phyloP scores from a whole-genome alignment of 2,329 filamentous ascomycete species.

The Diaporthe batatas region DNA sequence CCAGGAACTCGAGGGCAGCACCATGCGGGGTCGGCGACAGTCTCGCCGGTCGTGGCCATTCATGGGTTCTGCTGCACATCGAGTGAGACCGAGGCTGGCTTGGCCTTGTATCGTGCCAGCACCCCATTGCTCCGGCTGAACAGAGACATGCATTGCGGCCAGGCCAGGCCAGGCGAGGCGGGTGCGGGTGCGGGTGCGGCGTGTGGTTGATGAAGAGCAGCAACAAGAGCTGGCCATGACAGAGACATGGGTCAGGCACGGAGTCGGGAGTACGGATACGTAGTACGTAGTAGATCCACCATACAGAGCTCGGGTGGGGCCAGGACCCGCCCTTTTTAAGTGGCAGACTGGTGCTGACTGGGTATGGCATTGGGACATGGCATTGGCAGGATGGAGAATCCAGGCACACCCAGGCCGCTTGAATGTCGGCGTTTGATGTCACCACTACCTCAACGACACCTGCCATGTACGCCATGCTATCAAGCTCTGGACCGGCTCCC shows the following conservation, averaged over 20 bases:
- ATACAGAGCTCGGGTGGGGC: slow-evolving; percentile 22
- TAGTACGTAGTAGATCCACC: neutral
- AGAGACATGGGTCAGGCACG: no score
- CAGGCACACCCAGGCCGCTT: slow-evolving; percentile 21
- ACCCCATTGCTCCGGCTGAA: slow-evolving; percentile 22
- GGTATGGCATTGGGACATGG: slow-evolving; percentile 16
- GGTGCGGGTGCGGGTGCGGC: no score
- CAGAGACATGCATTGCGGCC: slow-evolving; percentile 31
- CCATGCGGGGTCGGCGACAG: slow-evolving; percentile 22
- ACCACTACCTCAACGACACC: slow-evolving; percentile 28
- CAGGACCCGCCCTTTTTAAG: neutral
- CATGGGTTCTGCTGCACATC: slow-evolving; percentile 18
- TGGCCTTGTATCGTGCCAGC: slow-evolving; percentile 23
- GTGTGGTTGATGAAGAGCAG: neutral
- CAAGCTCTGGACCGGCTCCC: slow-evolving; percentile 18
- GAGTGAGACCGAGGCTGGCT: slow-evolving; percentile 24
- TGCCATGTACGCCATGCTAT: neutral
- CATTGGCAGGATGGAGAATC: slow-evolving; percentile 1
- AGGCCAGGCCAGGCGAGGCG: neutral
- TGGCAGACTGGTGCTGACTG: neutral
- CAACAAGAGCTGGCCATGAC: neutral
- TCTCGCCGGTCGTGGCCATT: slow-evolving; percentile 23
- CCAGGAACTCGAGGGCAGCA: neutral
- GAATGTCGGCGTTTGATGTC: slow-evolving; percentile 33
- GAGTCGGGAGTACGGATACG: neutral